Evolutionary conservation across 1,284 basidiomycete genomes (phyloP).

Genomic region (Cutaneotrichosporon spelunceum): DNA sequence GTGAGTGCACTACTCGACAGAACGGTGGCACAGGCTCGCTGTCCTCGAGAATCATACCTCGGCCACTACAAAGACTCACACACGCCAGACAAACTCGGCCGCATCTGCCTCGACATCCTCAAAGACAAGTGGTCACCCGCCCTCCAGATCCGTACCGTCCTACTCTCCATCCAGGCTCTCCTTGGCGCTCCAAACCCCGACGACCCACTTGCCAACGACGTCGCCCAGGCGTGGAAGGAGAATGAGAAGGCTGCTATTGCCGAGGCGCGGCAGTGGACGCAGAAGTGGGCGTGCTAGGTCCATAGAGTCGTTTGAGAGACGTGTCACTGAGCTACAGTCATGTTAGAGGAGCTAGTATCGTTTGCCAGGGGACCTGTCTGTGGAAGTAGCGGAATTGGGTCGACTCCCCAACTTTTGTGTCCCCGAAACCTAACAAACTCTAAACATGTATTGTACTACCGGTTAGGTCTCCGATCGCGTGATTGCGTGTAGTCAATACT

Average conservation of each 20-base stretch:
- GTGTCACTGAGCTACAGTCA: neutral
- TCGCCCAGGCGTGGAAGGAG: conserved; percentile 98
- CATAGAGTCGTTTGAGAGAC: neutral
- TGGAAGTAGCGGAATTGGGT: too few species aligned
- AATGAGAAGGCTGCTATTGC: conserved; percentile 86
- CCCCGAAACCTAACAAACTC: neutral
- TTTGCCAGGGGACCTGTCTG: neutral
- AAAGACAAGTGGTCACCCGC: conserved; percentile 99
- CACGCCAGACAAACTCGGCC: conserved; percentile 82
- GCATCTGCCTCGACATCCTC: conserved; percentile 96
- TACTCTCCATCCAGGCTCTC: conserved; percentile 93
- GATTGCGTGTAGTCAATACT: neutral
- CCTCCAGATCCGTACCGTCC: conserved; percentile 93
- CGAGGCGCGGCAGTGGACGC: conserved; percentile 89
- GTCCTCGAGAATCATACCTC: neutral
- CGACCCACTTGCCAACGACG: conserved; percentile 85
- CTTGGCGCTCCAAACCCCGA: conserved; percentile 96
- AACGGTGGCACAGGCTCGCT: neutral
- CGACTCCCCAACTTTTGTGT: neutral
- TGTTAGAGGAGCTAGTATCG: neutral
- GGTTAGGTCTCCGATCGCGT: neutral
- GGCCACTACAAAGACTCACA: conserved; percentile 6
- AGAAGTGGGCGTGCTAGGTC: conserved; percentile 15
- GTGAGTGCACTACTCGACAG: conserved; percentile 53
- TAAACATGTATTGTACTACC: neutral